Conservation (phyloP, 2,329 filamentous ascomycete genomes). For the Gnomoniopsis smithogilvyi region DNA sequence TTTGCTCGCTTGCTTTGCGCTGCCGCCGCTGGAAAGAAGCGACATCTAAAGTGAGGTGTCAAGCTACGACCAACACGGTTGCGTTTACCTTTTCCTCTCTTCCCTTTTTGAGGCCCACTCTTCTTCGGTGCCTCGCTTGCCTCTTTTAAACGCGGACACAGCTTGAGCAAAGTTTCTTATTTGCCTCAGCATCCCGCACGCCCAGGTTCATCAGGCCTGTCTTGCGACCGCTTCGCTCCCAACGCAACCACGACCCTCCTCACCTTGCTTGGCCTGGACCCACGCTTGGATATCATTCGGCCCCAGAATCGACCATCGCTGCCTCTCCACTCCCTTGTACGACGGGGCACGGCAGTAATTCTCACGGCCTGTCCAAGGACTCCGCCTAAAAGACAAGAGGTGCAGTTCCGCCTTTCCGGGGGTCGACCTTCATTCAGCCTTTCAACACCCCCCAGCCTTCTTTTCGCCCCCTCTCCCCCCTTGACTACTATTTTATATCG, state of each 20-base stretch:
- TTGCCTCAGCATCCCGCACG: neutral
- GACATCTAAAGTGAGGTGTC: no score
- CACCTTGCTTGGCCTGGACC: neutral
- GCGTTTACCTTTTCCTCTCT: neutral
- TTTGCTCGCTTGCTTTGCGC: neutral
- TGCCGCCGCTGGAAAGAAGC: neutral
- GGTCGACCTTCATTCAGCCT: neutral
- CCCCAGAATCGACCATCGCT: neutral
- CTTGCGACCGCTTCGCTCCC: constrained; percentile 1
- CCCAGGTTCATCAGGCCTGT: neutral
- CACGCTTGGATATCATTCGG: neutral
- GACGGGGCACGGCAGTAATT: neutral
- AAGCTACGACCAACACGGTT: neutral
- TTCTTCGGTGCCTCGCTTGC: neutral
- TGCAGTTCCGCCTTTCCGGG: neutral
- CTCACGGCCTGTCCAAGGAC: neutral
- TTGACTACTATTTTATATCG: constrained; percentile 1
- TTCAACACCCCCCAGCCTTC: constrained; percentile 8
- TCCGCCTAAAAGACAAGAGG: neutral
- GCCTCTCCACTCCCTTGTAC: neutral
- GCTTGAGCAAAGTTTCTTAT: neutral
- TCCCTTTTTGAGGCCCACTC: neutral
- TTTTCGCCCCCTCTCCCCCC: constrained; percentile 4
- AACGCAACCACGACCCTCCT: neutral
- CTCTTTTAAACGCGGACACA: neutral